Base-by-base conservation (phyloP, 2,329 filamentous ascomycete genomes). In the Coniochaeta hoffmannii region DNA sequence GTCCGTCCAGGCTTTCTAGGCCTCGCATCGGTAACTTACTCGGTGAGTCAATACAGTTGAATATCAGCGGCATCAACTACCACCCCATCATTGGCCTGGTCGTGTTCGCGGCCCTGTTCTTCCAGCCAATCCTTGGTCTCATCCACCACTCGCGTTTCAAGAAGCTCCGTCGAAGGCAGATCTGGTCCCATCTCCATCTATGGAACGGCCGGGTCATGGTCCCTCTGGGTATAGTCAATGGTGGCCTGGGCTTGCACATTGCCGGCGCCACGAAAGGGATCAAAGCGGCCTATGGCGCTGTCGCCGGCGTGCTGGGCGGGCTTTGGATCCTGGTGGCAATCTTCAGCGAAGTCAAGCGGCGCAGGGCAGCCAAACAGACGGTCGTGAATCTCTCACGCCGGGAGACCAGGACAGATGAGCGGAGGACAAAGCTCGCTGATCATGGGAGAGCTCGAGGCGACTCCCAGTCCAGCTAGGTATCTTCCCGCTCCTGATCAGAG, bases 21-120 rank as follows among this genome's bases (percentile, higher is more conserved):
- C 17, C 14, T 49, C 44, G 14, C 54, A 15, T 11, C 14, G 14
- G 32, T 41, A 36, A 26, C 30, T 30, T 32, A 38, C 35, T 22
- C 6, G 9, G 46, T 7, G 26, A 52, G 19, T n/a, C n/a, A 11
- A 12, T 54, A 26, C 54, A 73, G 67, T 57, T 76, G 7, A 58
- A 63, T 12, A 62, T 64, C n/a, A 57, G 63, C 6, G 53, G 62
- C 4, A 63, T 64, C 32, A 73, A 72, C 58, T 69, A 67, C 46
- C 76, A 79, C 59, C 74, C 74, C 32, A 75, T 78, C 58, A 72
- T 79, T 57, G 76, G 76, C 30, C 63, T 78, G 52, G 64, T 75
- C 4, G 62, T 75, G 3, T 66, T 79, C 8, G 68, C 57, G 11
- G 54, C 66, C 1, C 63, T 78, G 5, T 57, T 72, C 58, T 55